Conservation (phyloP, 257 asterid genomes). For the Gentiana dahurica region DNA sequence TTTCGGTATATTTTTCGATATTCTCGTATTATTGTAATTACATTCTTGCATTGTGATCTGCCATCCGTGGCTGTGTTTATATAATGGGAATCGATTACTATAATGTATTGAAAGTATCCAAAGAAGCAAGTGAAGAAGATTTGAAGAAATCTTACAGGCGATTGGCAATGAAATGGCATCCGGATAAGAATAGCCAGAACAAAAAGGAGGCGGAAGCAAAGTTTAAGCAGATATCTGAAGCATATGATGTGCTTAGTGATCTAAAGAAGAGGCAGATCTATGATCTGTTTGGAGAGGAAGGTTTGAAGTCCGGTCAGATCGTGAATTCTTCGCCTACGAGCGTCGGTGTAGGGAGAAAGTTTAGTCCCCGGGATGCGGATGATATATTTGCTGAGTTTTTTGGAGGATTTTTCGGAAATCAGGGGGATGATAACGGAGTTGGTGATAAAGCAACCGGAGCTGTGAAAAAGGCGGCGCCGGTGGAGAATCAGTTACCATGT, state of each 20-base stretch:
- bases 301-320: constrained; percentile 46
- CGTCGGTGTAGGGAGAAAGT: constrained; percentile 22
- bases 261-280: constrained; percentile 90
- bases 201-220: constrained; percentile 79
- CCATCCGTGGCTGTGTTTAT: background rate
- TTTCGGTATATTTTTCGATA: constrained; percentile 7
- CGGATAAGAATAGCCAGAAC: constrained; percentile 78
- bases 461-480: constrained; percentile 60
- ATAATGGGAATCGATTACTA: constrained; percentile 78
- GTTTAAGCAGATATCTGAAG: constrained; percentile 93
- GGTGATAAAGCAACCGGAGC: constrained; percentile 11
- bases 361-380: constrained; percentile 52
- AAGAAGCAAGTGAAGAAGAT: constrained; percentile 65
- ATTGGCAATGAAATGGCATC: constrained; percentile 96
- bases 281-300: constrained; percentile 80
- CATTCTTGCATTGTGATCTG: background rate
- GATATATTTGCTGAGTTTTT: constrained; percentile 77
- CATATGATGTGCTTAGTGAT: constrained; percentile 85
- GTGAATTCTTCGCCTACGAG: constrained; percentile 22
- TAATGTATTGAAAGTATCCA: constrained; percentile 53
- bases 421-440: constrained; percentile 8
- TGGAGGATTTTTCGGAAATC: constrained; percentile 39
- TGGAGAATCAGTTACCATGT: constrained; percentile 82
- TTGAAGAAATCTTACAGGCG: constrained; percentile 77
- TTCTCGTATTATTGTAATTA: background rate